Evolutionary conservation across 306 rosid genomes (phyloP), one percentile per base, ranked within the genome.

Genomic region (Gillenia trifoliata): DNA sequence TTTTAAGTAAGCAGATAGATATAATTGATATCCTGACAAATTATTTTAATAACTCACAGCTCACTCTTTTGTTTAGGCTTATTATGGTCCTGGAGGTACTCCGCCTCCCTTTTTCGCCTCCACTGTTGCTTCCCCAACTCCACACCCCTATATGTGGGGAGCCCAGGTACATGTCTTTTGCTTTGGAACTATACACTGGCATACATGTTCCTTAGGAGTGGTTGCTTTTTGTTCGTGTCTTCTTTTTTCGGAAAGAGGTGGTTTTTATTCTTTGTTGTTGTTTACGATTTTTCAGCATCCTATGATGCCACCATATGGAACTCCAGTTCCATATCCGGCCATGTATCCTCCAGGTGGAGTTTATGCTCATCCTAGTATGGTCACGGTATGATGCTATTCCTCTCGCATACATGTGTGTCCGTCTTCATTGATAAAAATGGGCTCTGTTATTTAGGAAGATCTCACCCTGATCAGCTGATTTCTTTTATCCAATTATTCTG

Each of bases 101-200:
- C 92, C 98, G 3, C 96, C 97, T 66, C 96, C 97, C 15, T 95
- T 85, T 88, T 95, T 86, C 40, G 92, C 99, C 62, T 80, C 99
- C 8, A 90, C 96, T 25, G 94, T 93, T 78, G 95, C 93, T 78
- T 83, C 98, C 6, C 89, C 98, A 25, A 70, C 92, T 66, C 93
- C 97, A 22, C 98, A 95, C 76, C 99, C 98, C 17, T 95, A 92
- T 88, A 12, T 95, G 52, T 95, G 99, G 99, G 99, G 99, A 81
- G 52, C 91, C 74, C 99, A 95, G 93, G 99, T 95, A 64, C 73
- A 56, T 59, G 64, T 38, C 36, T 62, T 38, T 30, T 68, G 40
- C 50, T 75, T 80, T 47, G 54, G 40, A 64, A 25, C 71, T 30
- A 47, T 70, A 64, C 45, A 67, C 68, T 11, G 19, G 22, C 63